Percentiles rank a stretch among this genome's conserved stretches.
phyloP scores from a whole-genome alignment of 495 filamentous ascomycete species.

The Penicillium malachiteum region DNA sequence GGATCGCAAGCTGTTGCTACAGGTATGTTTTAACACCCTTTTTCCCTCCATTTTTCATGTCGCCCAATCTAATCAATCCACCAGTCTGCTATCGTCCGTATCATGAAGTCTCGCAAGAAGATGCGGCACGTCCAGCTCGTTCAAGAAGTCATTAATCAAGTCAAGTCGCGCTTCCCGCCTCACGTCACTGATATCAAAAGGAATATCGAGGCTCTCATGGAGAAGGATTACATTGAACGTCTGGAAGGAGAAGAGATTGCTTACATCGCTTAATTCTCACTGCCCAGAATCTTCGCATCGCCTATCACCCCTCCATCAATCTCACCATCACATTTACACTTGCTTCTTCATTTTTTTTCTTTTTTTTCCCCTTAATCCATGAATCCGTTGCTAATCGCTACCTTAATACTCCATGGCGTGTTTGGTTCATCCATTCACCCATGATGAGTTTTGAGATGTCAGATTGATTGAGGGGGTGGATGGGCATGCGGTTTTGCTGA shows the following conservation, averaged over 20 bases:
- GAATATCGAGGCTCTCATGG: constrained; percentile 96
- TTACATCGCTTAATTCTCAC: constrained; percentile 66
- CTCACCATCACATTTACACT: constrained; percentile 8
- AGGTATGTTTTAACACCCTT: constrained; percentile 62
- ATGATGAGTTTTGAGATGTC: background rate
- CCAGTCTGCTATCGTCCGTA: constrained; percentile 95
- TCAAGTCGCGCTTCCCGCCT: constrained; percentile 89
- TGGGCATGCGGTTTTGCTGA: constrained; percentile 8
- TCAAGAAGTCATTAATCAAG: constrained; percentile 90
- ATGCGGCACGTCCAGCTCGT: constrained; percentile 96
- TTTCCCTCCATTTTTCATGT: constrained; percentile 9
- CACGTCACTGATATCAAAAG: constrained; percentile 97
- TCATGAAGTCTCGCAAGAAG: constrained; percentile 99
- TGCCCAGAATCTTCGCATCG: constrained; percentile 3
- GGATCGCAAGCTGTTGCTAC: constrained; percentile 91
- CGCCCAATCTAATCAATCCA: constrained; percentile 10
- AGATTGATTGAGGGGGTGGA: background rate
- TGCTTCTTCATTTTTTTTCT: constrained; percentile 10
- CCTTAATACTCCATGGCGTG: background rate
- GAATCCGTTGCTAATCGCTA: constrained; percentile 2
- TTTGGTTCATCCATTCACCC: background rate
- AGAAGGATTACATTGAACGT: constrained; percentile 98
- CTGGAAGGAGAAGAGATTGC: constrained; percentile 91
- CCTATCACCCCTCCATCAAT: constrained; percentile 6
- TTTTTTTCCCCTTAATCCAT: constrained; percentile 2